A percentile compares a stretch with the other conserved stretches of the same genome.
phyloP scores from a whole-genome alignment of 371 early-diverging fungal species.

The Mucor racemosus region DNA sequence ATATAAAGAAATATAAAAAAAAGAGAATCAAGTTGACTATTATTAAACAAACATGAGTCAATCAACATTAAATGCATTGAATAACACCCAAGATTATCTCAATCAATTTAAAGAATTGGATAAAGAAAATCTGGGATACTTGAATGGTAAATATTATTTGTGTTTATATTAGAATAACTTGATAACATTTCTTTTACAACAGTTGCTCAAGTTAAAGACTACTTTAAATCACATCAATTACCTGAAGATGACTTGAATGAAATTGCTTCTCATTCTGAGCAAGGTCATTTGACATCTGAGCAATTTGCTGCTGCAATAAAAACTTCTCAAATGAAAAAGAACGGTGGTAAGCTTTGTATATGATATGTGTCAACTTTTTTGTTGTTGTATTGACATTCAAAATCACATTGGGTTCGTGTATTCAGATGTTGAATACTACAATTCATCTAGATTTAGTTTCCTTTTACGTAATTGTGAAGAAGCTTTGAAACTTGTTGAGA shows the following conservation, averaged over 20 bases:
- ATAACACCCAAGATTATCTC: not conserved
- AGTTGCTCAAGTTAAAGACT: slow-evolving; percentile 3
- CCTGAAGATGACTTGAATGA: not conserved
- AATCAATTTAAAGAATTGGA: not conserved
- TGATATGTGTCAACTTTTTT: not conserved
- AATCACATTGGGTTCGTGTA: not conserved
- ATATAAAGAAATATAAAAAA: not conserved
- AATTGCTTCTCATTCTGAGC: not conserved
- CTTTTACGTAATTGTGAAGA: not conserved
- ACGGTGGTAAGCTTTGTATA: not conserved
- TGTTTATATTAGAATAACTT: not conserved
- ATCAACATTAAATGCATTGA: not conserved
- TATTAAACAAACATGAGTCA: not conserved
- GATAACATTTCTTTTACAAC: not conserved
- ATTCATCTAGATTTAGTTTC: not conserved
- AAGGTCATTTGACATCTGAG: not conserved
- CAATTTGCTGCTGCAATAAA: not conserved
- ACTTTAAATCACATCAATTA: not conserved
- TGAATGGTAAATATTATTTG: not conserved
- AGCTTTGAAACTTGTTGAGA: not conserved
- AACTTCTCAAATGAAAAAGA: not conserved
- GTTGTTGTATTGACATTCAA: too few species aligned
- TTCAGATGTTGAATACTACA: not conserved
- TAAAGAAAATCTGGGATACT: not conserved
- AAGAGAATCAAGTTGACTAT: not conserved